phyloP scores from a whole-genome alignment of 2,329 filamentous ascomycete species.

The Aspergillus hortae region DNA sequence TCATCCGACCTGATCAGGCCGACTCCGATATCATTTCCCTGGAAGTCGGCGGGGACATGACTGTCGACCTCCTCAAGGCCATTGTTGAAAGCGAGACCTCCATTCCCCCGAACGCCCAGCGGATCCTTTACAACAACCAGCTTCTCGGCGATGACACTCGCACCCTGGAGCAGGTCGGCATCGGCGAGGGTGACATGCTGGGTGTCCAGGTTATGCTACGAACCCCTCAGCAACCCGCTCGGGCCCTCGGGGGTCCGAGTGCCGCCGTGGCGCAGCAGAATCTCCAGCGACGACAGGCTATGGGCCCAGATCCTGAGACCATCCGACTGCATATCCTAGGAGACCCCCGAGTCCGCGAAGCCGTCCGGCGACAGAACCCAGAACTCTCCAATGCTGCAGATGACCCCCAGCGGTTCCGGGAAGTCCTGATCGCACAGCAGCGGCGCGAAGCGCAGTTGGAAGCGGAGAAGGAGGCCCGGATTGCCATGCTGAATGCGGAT shows the following conservation, averaged over 20 bases:
- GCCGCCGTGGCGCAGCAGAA: conserved; percentile 24
- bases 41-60: conserved; percentile 79
- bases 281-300: conserved; percentile 26
- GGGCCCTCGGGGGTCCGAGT: conserved; percentile 26
- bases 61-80: conserved; percentile 78
- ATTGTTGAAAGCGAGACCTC: conserved; percentile 80
- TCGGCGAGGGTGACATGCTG: conserved; percentile 88
- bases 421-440: conserved; percentile 65
- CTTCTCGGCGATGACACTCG: conserved; percentile 73
- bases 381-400: conserved; percentile 73
- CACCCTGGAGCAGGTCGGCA: conserved; percentile 75
- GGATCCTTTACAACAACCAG: conserved; percentile 86
- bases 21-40: conserved; percentile 76
- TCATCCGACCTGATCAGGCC: conserved; percentile 68
- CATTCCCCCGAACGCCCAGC: conserved; percentile 69
- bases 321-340: conserved; percentile 79
- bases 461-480: conserved; percentile 74
- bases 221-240: conserved; percentile 26
- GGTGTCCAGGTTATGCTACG: conserved; percentile 66
- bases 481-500: conserved; percentile 83
- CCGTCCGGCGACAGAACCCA: conserved; percentile 69
- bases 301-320: conserved; percentile 66
- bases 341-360: conserved; percentile 67
- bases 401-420: conserved; percentile 71
- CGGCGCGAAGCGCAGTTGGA: conserved; percentile 69